Evolutionary conservation across 2,329 filamentous ascomycete species (phyloP).

Genomic region (Fusarium sp.): DNA sequence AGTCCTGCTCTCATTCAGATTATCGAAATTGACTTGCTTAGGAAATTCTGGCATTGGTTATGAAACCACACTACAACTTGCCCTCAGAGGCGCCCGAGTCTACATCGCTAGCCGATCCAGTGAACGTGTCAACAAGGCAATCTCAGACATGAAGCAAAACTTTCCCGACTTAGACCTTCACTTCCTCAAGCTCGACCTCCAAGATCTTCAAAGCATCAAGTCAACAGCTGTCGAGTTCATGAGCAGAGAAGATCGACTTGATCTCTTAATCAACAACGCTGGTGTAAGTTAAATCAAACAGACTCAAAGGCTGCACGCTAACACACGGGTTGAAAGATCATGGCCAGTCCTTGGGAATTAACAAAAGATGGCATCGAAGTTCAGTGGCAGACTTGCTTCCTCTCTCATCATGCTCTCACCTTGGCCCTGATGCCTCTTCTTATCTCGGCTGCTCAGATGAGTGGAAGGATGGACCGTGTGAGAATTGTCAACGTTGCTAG

Average conservation of each 20-base stretch:
- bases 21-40: fast-evolving
- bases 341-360: slow-evolving; percentile 42
- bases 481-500: slow-evolving; percentile 48
- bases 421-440: slow-evolving; percentile 38
- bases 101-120: slow-evolving; percentile 46
- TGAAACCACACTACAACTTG: slow-evolving; percentile 44
- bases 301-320: fast-evolving
- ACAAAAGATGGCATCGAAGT: slow-evolving; percentile 42
- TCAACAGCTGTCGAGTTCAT: slow-evolving; percentile 34
- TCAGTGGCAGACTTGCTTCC: slow-evolving; percentile 46
- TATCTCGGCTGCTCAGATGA: slow-evolving; percentile 24
- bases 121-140: slow-evolving; percentile 41
- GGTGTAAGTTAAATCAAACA: slow-evolving; percentile 45
- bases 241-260: slow-evolving; percentile 35
- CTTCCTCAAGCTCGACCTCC: slow-evolving; percentile 44
- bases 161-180: slow-evolving; percentile 36
- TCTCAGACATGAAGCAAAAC: slow-evolving; percentile 34
- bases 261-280: slow-evolving; percentile 46
- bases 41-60: slow-evolving; percentile 47
- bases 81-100: slow-evolving; percentile 37
- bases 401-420: slow-evolving; percentile 43
- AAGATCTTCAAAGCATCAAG: slow-evolving; percentile 43
- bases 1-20: fast-evolving
- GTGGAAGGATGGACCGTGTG: slow-evolving; percentile 33
- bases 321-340: slow-evolving; percentile 43